phyloP scores from a whole-genome alignment of 1,139 yeast genomes.

The Pichia sp. region DNA sequence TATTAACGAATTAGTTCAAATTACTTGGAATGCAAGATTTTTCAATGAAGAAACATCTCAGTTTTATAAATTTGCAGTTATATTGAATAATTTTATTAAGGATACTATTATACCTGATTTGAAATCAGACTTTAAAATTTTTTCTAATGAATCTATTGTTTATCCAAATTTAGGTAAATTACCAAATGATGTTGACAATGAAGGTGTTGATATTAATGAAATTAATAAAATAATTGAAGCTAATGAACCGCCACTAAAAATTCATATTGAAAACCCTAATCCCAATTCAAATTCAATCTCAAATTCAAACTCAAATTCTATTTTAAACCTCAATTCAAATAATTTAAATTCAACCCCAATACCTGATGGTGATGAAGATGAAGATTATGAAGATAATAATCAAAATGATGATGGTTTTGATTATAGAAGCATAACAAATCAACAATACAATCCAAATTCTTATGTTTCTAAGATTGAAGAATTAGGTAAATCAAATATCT shows the following conservation, averaged over 20 bases:
- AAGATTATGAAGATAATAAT: conserved; percentile 23
- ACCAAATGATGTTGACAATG: conserved; percentile 31
- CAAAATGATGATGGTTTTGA: conserved; percentile 29
- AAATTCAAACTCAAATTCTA: background rate
- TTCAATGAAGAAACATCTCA: conserved; percentile 67
- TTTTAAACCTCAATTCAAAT: background rate
- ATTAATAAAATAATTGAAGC: background rate
- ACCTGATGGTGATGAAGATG: conserved; percentile 20
- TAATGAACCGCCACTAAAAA: background rate
- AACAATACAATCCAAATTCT: conserved; percentile 23
- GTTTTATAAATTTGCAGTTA: conserved; percentile 65
- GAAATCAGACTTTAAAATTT: conserved; percentile 34
- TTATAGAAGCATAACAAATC: conserved; percentile 19
- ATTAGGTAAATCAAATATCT: conserved; percentile 22
- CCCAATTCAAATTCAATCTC: background rate
- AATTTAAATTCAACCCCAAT: background rate
- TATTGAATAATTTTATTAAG: conserved; percentile 56
- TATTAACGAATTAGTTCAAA: conserved; percentile 70
- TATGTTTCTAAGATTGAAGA: conserved; percentile 24
- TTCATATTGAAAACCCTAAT: background rate
- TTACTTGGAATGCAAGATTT: conserved; percentile 83
- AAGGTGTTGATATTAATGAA: background rate
- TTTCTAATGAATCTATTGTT: conserved; percentile 35
- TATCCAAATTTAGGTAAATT: conserved; percentile 75
- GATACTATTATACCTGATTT: conserved; percentile 52